Conservation (phyloP, 768 basidiomycete genomes). For the Pleurotus tuber-regium region DNA sequence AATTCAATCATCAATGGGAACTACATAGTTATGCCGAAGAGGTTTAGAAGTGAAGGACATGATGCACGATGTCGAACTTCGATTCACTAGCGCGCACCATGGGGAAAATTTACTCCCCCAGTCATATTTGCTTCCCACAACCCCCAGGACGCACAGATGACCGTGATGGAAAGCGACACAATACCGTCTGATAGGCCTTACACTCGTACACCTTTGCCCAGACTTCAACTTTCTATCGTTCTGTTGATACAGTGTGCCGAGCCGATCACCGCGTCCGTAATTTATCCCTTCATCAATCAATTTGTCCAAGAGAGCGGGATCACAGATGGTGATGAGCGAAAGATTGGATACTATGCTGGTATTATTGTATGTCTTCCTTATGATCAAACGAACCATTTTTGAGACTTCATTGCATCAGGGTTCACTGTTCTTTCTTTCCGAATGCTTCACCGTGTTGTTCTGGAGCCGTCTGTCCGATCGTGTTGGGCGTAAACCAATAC, state of each 20-base stretch:
- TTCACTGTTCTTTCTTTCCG: conserved; percentile 43
- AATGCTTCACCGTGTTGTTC: conserved; percentile 39
- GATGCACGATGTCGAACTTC: too few species aligned
- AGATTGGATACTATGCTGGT: conserved; percentile 40
- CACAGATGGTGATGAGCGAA: conserved; percentile 33
- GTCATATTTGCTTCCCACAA: too few species aligned
- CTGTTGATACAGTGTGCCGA: conserved; percentile 31
- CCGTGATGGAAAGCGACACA: too few species aligned
- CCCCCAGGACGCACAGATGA: too few species aligned
- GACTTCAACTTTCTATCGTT: conserved; percentile 28
- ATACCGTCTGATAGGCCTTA: too few species aligned
- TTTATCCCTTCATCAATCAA: conserved; percentile 38
- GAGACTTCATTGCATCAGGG: conserved; percentile 25
- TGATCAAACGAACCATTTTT: neutral
- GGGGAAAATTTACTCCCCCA: too few species aligned
- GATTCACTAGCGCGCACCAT: too few species aligned
- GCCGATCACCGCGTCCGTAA: conserved; percentile 35
- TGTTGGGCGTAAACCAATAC: conserved; percentile 39
- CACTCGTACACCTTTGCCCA: conserved; percentile 28
- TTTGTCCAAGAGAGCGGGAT: conserved; percentile 34
- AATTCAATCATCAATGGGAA: too few species aligned
- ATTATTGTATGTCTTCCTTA: conserved; percentile 26
- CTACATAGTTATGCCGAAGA: too few species aligned
- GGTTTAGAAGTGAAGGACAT: too few species aligned
- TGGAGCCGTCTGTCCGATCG: conserved; percentile 45